Evolutionary conservation across 23 red algal genomes (phyloP), one percentile per base, ranked within the genome.

Genomic region (Pyropia yezoensis): DNA sequence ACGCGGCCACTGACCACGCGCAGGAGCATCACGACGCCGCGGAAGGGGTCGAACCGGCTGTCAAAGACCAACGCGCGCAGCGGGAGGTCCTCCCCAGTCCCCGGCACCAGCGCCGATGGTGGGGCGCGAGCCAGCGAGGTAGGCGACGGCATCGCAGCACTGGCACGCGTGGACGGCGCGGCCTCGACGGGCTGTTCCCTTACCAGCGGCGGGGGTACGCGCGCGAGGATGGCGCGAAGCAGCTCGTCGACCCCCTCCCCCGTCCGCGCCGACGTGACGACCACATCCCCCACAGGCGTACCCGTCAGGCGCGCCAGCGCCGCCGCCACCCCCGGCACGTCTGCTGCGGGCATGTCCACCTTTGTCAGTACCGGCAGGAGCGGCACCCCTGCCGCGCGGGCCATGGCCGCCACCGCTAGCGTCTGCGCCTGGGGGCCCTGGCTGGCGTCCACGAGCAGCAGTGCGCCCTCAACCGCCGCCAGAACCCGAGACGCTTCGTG

Each of bases 321-420:
- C 21, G 74, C 55, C 49, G 65, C 69, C 1, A 54, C 56, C 50
- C 28, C 52, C 27, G 62, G 47, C 19, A 82, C 64, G 27, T 96
- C 52, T 12, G 91, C 91, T 1, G 79, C 80, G 13, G 91, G 82
- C 33, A 96, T 53, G 77, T 96, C 91, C 50, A 96, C 69, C 66
- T 96, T 96, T 70, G 88, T 96, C 22, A 96, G 73, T 49, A 96
- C 91, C 3, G 91, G 91, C 11, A 96, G 14, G 27, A 96, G 66
- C 28, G 81, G 54, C 32, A 88, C 39, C 23, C 71, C 65, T n/a
- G 67, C 62, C 52, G 78, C 82, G 14, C 80, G 23, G 0, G 91
- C 91, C 12, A 96, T 50, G 28, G 80, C 71, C 17, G 76, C 82
- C 23, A 80, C 82, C 69, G 82, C 85, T 13, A 96, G 28, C 17